Evolutionary conservation across 2,329 filamentous ascomycete genomes (phyloP).

Genomic region (Domatiomyces catenatus): DNA sequence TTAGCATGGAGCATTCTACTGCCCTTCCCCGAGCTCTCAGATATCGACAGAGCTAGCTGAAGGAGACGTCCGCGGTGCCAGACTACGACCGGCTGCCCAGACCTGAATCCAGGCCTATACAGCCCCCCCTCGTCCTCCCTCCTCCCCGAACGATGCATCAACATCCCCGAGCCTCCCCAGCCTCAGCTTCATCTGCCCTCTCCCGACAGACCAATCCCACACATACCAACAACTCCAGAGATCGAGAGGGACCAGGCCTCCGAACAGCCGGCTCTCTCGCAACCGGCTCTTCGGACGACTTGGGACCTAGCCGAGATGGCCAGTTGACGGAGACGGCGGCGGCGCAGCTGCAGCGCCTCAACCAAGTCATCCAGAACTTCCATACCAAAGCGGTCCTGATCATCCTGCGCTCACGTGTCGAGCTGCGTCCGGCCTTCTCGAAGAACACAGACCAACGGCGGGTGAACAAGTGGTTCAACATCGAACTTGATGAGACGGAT

Average conservation of each 20-base stretch:
- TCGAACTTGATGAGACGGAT: constrained; percentile 85
- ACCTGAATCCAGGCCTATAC: background rate
- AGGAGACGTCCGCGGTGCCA: background rate
- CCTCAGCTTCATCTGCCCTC: constrained; percentile 56
- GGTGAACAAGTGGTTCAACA: constrained; percentile 86
- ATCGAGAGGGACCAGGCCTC: constrained; percentile 39
- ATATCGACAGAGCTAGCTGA: background rate
- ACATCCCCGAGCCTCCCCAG: constrained; percentile 60
- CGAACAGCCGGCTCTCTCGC: constrained; percentile 35
- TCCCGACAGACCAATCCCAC: constrained; percentile 57
- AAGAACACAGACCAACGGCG: constrained; percentile 45
- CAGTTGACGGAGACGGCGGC: constrained; percentile 36
- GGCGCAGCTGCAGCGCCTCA: constrained; percentile 62
- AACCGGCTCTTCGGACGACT: constrained; percentile 36
- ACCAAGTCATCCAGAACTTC: constrained; percentile 95
- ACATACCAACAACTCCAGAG: constrained; percentile 60
- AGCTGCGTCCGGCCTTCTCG: constrained; percentile 43
- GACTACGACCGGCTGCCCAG: background rate
- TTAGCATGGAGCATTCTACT: background rate
- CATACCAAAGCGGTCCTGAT: constrained; percentile 75
- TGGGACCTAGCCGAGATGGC: constrained; percentile 28
- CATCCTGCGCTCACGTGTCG: constrained; percentile 65
- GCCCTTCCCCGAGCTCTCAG: background rate
- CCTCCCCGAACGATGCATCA: constrained; percentile 58
- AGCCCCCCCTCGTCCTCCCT: background rate